Conservation (phyloP, 2,329 filamentous ascomycete species). For the Colletotrichum sp. region DNA sequence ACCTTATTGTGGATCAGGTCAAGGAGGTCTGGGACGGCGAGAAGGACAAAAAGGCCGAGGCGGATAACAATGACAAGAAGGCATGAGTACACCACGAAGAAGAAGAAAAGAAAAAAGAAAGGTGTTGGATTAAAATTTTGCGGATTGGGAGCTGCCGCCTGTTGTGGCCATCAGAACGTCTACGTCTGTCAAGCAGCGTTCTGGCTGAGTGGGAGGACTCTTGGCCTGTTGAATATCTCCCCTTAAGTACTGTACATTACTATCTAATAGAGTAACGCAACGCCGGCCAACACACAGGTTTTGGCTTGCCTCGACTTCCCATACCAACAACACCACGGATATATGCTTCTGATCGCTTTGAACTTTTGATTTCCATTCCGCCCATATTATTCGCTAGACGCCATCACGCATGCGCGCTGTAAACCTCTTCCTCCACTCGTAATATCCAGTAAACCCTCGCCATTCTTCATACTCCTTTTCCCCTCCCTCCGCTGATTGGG, state of each 20-base stretch:
- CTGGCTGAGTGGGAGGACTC: background rate
- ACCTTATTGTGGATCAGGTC: slow-evolving; percentile 62
- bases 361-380: background rate
- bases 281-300: background rate
- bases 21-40: slow-evolving; percentile 53
- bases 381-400: slow-evolving; percentile 5
- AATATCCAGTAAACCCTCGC: background rate
- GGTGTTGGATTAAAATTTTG: background rate
- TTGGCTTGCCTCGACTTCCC: background rate
- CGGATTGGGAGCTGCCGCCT: background rate
- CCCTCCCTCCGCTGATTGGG: background rate
- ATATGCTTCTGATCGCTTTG: background rate
- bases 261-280: background rate
- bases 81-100: background rate
- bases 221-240: background rate
- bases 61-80: slow-evolving; percentile 22
- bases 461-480: background rate
- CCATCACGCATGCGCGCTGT: background rate
- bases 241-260: slow-evolving; percentile 13
- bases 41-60: slow-evolving; percentile 18
- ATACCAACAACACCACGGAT: background rate
- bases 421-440: background rate
- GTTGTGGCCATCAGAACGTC: background rate
- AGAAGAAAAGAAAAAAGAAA: background rate
- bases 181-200: background rate